Base-by-base conservation (phyloP, 352 stramenopile species). In the Sclerospora graminicola region DNA sequence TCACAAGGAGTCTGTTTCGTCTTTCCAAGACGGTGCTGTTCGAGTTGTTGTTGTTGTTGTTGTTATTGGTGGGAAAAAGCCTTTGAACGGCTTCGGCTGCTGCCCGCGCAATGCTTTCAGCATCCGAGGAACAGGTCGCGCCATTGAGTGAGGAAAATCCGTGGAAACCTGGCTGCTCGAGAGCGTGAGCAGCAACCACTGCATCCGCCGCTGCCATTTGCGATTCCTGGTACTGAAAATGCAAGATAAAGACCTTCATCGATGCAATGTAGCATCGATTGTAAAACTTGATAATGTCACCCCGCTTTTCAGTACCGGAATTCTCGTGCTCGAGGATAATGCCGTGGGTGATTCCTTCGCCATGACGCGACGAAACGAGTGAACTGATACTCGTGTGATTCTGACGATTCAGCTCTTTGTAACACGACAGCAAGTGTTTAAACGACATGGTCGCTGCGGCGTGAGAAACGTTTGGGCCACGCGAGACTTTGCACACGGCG, bases 281-380 rank as follows among this genome's bases (percentile, higher is more conserved):
- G 64, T 93, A 93, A 40, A 91, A 93, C 60, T 89, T 90, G 60
- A 93, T 90, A 45, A 93, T 86, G 41, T 93, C 78, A 23, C 81
- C 81, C n/a, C 63, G 62, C 5, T n/a, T n/a, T n/a, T n/a, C n/a
- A n/a, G n/a, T n/a, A n/a, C n/a, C n/a, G n/a, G 63, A 64, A 29
- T 75, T 58, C 14, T 62, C 37, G 28, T 66, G 54, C 26, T 89
- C 76, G 5, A 91, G 52, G 39, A 81, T 79, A 46, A 92, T 88
- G 19, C 73, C 69, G n/a, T 79, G 66, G 8, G 86, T 87, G n/a
- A 88, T 57, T 24, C 82, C 72, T 38, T 81, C 69, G 13, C 58
- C 65, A 34, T 59, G 75, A 0, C 71, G 60, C 4, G 60, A 48
- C 1, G 73, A 45, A 27, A 67, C 57, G 4, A 61, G 34, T 11